Base-by-base conservation (phyloP, 2,329 filamentous ascomycete species). In the Fusarium sp. region DNA sequence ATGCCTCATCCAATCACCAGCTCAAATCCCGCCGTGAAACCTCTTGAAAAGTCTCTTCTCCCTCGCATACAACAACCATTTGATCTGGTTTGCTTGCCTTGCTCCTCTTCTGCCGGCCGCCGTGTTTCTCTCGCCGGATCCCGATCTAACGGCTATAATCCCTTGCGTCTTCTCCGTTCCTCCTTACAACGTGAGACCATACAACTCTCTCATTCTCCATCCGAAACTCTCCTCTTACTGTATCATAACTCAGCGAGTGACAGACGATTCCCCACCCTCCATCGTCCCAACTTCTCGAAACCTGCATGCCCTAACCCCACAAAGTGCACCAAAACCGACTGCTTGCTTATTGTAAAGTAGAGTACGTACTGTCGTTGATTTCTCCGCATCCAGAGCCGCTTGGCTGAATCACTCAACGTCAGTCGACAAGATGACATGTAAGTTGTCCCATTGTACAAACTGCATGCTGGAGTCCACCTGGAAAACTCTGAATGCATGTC, bases 191-290 rank as follows among this genome's bases (percentile, higher is more conserved):
- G 71, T 62, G 65, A 72, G 69, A 52, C 65, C 65, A 70, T 42
- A 43, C 44, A 43, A 48, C 50, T 44, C 43, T 39, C 49, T 24
- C 48, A 44, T 52, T 39, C 39, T 44, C 48, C 24, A 42, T 57
- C 31, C 31, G 28, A 31, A 31, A 31, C 10, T 57, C 39, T 31
- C 10, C 54, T 40, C 31, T 8, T 33, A 20, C 20, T 20, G 36
- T 20, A 42, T 42, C 39, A 22, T 10, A 31, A 31, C 45, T 22
- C 38, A 43, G 46, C 7, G 39, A 63, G 55, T 56, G 69, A 72
- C 63, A 66, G 69, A 60, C 53, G 69, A 72, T 65, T 71, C 58
- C 70, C 70, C 71, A 68, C 68, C 38, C 14, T 49, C 31, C 34
- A 44, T 56, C 28, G 7, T 61, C 57, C 59, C 62, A 61, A 51